phyloP scores from a whole-genome alignment of 1,284 basidiomycete genomes.

The Ustanciosporium gigantosporum region DNA sequence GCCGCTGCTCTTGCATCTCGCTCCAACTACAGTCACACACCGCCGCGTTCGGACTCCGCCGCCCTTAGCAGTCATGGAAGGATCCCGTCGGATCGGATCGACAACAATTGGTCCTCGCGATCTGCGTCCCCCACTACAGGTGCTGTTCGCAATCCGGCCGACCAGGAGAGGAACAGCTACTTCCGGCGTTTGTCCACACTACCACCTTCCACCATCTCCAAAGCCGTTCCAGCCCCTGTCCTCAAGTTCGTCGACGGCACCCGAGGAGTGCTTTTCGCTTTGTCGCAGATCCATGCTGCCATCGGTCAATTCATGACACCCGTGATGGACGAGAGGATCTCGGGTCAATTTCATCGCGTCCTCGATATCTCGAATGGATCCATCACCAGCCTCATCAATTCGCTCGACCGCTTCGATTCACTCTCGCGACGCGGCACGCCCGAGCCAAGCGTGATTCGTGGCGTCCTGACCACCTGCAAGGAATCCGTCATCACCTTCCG shows the following conservation, averaged over 20 bases:
- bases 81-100: conserved; percentile 20
- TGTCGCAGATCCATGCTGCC: conserved; percentile 88
- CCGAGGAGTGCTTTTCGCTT: conserved; percentile 86
- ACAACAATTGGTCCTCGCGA: conserved; percentile 17
- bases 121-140: conserved; percentile 47
- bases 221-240: conserved; percentile 74
- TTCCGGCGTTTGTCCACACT: conserved; percentile 82
- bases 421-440: conserved; percentile 74
- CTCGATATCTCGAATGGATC: conserved; percentile 72
- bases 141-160: conserved; percentile 68
- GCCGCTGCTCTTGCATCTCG: conserved; percentile 40
- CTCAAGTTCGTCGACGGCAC: conserved; percentile 80
- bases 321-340: conserved; percentile 80
- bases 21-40: conserved; percentile 25
- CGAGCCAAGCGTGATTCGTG: conserved; percentile 72
- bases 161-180: conserved; percentile 76
- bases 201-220: conserved; percentile 71
- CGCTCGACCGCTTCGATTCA: conserved; percentile 89
- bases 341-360: conserved; percentile 44
- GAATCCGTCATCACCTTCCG: conserved; percentile 84
- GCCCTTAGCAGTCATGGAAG: conserved; percentile 26
- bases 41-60: conserved; percentile 25
- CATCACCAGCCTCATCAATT: conserved; percentile 81
- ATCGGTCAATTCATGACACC: conserved; percentile 86
- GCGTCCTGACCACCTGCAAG: conserved; percentile 79